Evolutionary conservation across 202 grass and related monocot genomes (phyloP).

Genomic region (Musa balbisiana): DNA sequence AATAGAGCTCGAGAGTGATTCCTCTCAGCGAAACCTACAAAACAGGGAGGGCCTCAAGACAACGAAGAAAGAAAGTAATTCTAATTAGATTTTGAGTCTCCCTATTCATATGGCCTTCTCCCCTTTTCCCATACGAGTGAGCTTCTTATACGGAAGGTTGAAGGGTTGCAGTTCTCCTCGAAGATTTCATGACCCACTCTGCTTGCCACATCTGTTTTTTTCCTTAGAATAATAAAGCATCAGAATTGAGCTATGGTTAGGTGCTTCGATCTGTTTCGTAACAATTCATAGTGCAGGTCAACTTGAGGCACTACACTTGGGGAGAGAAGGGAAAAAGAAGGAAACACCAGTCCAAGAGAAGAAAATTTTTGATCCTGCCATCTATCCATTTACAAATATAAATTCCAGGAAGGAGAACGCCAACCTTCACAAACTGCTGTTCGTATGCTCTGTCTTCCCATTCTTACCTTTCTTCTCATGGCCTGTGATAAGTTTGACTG

Average conservation of each 20-base stretch:
- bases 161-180: too few relatives aligned
- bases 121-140: too few relatives aligned
- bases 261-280: slow-evolving; percentile 55
- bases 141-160: too few relatives aligned
- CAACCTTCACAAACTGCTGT: slow-evolving; percentile 80
- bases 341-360: neutral
- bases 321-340: neutral
- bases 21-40: too few relatives aligned
- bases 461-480: slow-evolving; percentile 87
- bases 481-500: slow-evolving; percentile 63
- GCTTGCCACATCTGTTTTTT: slow-evolving; percentile 56
- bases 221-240: slow-evolving; percentile 71
- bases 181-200: slow-evolving; percentile 1
- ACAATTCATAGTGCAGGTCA: slow-evolving; percentile 5
- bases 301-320: neutral
- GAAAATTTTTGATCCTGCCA: neutral
- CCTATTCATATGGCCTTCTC: too few relatives aligned
- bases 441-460: slow-evolving; percentile 87
- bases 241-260: slow-evolving; percentile 87
- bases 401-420: neutral
- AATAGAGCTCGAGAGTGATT: too few relatives aligned
- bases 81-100: too few relatives aligned
- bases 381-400: neutral
- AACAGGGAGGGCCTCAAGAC: too few relatives aligned
- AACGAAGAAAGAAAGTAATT: too few relatives aligned